Percentiles rank a stretch among this genome's conserved stretches.
These are phyloP conservation scores for Tephrocybe rancida DNA, from an alignment of 768 basidiomycete species.

Conservation along the genomic window DNA sequence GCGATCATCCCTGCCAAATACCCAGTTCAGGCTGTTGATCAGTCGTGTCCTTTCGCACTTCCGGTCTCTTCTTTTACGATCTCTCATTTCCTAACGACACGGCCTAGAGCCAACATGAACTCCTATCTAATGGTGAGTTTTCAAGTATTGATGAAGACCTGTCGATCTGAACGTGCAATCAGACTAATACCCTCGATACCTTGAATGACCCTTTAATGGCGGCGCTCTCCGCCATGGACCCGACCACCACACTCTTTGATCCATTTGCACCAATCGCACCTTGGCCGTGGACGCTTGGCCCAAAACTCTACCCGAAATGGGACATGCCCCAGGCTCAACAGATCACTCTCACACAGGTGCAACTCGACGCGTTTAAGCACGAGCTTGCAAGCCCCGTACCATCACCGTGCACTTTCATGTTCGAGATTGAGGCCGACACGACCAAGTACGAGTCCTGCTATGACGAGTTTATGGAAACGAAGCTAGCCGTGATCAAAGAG, in stretches of 20 bases:
- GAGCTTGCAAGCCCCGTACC: constrained; percentile 14
- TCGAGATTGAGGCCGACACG: constrained; percentile 17
- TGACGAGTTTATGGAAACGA: constrained; percentile 20
- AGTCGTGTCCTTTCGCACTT: constrained; percentile 4
- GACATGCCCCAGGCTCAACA: neutral
- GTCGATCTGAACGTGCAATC: neutral
- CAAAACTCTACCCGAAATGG: constrained; percentile 6
- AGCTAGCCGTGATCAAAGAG: constrained; percentile 16
- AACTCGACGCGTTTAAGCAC: constrained; percentile 11
- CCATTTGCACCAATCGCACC: constrained; percentile 7
- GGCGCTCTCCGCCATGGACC: constrained; percentile 8
- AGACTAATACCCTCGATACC: constrained; percentile 14
- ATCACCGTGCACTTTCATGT: constrained; percentile 12
- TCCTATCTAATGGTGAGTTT: constrained; percentile 15
- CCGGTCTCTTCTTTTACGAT: constrained; percentile 5
- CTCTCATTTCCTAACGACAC: constrained; percentile 9
- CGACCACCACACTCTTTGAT: constrained; percentile 18
- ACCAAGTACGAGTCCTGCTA: constrained; percentile 16
- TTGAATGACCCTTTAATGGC: constrained; percentile 14
- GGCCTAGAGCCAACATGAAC: constrained; percentile 18
- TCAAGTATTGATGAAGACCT: neutral
- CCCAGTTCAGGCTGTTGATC: constrained; percentile 21
- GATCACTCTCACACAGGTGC: constrained; percentile 3
- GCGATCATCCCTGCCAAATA: neutral
- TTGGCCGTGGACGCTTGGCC: constrained; percentile 10